These are phyloP conservation scores for Smittium culicis DNA, from an alignment of 371 early-diverging fungal genomes.

Conservation along the genomic window DNA sequence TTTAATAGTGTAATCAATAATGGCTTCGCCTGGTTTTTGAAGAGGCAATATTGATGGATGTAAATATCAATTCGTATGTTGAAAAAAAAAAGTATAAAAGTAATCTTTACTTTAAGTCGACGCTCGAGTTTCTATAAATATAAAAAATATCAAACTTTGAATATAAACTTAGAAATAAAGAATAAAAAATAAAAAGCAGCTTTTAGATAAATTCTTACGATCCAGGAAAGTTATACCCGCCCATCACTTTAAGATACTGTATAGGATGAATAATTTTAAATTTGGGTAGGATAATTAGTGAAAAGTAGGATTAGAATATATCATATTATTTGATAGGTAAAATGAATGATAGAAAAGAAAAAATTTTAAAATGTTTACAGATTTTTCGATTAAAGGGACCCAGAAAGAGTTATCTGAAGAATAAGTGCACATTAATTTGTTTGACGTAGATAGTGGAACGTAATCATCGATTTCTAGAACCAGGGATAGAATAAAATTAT, in stretches of 20 bases:
- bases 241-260: slow-evolving; percentile 78
- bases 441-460: slow-evolving; percentile 59
- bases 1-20: not conserved
- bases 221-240: slow-evolving; percentile 87
- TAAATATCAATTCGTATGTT: too few species aligned
- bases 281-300: not conserved
- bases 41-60: too few species aligned
- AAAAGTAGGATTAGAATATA: not conserved
- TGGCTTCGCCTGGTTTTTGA: not conserved
- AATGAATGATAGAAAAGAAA: too few species aligned
- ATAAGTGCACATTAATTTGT: slow-evolving; percentile 69
- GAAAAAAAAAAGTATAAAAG: not conserved
- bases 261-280: not conserved
- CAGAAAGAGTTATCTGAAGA: slow-evolving; percentile 65
- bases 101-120: not conserved
- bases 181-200: too few species aligned
- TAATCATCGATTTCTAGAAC: slow-evolving; percentile 66
- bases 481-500: not conserved
- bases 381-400: slow-evolving; percentile 81
- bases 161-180: too few species aligned
- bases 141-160: too few species aligned
- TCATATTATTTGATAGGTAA: not conserved
- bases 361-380: slow-evolving; percentile 21
- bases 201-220: slow-evolving; percentile 28
- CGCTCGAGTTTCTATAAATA: not conserved